A percentile compares a stretch with the other conserved stretches of the same genome.
Evolutionary conservation across 371 early-diverging fungal genomes (phyloP).

Genomic region (Lichtheimia corymbifera): DNA sequence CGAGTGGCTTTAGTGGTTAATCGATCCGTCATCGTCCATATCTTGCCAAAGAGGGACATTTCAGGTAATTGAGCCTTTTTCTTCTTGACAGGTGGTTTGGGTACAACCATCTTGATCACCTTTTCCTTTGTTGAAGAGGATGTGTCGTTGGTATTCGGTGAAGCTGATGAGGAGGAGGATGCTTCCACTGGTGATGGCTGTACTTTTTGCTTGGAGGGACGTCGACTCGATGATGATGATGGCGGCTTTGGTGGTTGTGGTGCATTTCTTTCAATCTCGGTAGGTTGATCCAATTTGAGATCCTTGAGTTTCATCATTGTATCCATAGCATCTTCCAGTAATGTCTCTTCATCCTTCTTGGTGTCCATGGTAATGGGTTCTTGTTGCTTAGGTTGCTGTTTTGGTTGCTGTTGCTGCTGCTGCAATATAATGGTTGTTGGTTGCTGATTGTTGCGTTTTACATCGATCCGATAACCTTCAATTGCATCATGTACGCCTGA

Average conservation of each 20-base stretch:
- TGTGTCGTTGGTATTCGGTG: background rate
- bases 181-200: background rate
- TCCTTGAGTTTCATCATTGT: slow-evolving; percentile 55
- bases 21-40: slow-evolving; percentile 55
- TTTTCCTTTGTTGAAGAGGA: slow-evolving; percentile 4
- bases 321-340: slow-evolving; percentile 42
- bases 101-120: background rate
- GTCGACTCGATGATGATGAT: background rate
- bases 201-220: slow-evolving; percentile 1
- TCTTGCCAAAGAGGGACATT: slow-evolving; percentile 55
- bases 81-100: slow-evolving; percentile 19
- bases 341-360: slow-evolving; percentile 17
- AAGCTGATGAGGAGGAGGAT: background rate
- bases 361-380: slow-evolving; percentile 3
- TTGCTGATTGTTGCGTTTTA: slow-evolving; percentile 15
- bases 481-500: slow-evolving; percentile 37
- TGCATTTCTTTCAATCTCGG: slow-evolving; percentile 8
- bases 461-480: slow-evolving; percentile 46
- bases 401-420: slow-evolving; percentile 7
- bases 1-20: slow-evolving; percentile 48
- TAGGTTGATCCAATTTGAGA: slow-evolving; percentile 35
- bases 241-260: background rate
- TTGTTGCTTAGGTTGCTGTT: background rate
- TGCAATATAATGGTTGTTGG: slow-evolving; percentile 38
- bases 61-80: slow-evolving; percentile 37